Evolutionary conservation across 257 asterid species (phyloP).

Genomic region (Jacaranda mimosifolia): DNA sequence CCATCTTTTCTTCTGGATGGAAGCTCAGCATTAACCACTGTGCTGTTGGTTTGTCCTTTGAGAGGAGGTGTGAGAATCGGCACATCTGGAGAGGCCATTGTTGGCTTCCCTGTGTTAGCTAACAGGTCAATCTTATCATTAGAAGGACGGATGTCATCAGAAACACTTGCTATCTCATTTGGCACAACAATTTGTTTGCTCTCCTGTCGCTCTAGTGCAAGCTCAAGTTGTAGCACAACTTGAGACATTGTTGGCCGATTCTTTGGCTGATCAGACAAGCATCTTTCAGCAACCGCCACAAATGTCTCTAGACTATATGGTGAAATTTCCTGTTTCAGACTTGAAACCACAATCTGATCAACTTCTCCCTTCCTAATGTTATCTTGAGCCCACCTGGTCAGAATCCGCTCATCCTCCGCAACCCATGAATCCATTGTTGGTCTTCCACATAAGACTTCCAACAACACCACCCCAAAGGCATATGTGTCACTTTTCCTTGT

Average conservation of each 20-base stretch:
- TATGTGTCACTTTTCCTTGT: slow-evolving; percentile 70
- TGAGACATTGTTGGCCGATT: slow-evolving; percentile 61
- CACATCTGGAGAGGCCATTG: neutral
- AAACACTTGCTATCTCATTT: slow-evolving; percentile 20
- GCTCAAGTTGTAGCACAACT: slow-evolving; percentile 49
- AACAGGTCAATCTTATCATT: neutral
- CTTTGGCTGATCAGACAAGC: slow-evolving; percentile 51
- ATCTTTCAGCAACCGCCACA: slow-evolving; percentile 53
- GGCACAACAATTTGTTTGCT: neutral
- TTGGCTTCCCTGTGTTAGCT: neutral
- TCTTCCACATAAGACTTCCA: slow-evolving; percentile 66
- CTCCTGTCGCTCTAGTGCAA: slow-evolving; percentile 40
- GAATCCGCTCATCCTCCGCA: slow-evolving; percentile 50
- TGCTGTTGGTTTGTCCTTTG: neutral
- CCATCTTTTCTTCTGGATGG: slow-evolving; percentile 5
- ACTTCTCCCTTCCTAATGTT: slow-evolving; percentile 56
- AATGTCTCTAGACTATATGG: slow-evolving; percentile 48
- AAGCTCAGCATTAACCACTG: neutral
- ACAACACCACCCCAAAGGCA: slow-evolving; percentile 70
- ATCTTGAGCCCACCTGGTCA: slow-evolving; percentile 58
- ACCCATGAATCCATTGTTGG: slow-evolving; percentile 51
- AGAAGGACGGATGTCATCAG: neutral
- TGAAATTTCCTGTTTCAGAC: slow-evolving; percentile 49
- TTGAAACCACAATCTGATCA: slow-evolving; percentile 49
- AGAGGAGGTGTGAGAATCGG: neutral